phyloP scores from a whole-genome alignment of 805 yeast genomes.

The Candida lessepsii region DNA sequence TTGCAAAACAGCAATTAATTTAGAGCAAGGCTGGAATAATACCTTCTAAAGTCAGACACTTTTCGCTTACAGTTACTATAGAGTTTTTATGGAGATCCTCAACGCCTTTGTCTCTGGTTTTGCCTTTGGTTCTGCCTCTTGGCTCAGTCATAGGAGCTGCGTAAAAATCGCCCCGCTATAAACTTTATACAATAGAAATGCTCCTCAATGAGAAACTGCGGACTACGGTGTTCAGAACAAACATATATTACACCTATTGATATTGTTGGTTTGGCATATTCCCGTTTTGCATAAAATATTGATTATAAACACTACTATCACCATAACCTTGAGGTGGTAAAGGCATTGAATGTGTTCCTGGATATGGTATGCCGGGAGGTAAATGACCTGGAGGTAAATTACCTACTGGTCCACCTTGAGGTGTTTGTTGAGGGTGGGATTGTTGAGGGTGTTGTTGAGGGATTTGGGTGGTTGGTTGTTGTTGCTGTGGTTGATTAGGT shows the following conservation, averaged over 20 bases:
- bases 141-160: no score
- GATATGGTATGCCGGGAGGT: conserved; percentile 48
- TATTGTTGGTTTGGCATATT: conserved; percentile 50
- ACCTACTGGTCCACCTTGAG: conserved; percentile 18
- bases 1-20: no score
- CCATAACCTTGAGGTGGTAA: conserved; percentile 48
- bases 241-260: conserved; percentile 33
- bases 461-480: conserved; percentile 29
- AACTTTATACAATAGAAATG: no score
- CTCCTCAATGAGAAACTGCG: no score
- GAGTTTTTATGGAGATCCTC: no score
- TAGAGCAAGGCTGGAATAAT: no score
- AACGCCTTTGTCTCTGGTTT: no score
- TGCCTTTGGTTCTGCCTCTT: no score
- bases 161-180: no score
- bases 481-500: conserved; percentile 29
- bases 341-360: conserved; percentile 35
- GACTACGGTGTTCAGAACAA: conserved; percentile 4
- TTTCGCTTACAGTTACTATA: no score
- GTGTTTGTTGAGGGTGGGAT: conserved; percentile 16
- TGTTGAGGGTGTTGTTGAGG: conserved; percentile 23
- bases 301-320: conserved; percentile 61
- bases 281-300: conserved; percentile 56
- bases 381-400: conserved; percentile 41
- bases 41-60: no score